Evolutionary conservation across 2,329 filamentous ascomycete species (phyloP).

Genomic region (Fusarium nisikadoi): DNA sequence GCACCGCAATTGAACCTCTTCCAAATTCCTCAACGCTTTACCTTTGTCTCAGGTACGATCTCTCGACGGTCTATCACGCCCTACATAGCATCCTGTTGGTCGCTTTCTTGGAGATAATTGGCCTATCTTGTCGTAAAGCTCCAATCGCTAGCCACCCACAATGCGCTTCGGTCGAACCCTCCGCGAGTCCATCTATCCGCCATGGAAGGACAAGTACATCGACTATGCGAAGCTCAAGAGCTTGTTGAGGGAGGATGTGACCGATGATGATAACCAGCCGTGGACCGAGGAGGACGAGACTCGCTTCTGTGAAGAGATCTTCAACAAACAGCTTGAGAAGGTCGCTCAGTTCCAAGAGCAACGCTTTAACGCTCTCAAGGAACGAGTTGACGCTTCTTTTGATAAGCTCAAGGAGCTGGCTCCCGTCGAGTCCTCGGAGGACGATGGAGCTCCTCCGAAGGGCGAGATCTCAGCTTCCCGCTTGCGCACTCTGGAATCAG

Average conservation of each 20-base stretch:
- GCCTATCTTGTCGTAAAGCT: not conserved
- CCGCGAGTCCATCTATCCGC: conserved; percentile 79
- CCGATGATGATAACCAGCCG: conserved; percentile 66
- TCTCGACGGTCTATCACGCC: not conserved
- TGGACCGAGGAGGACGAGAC: conserved; percentile 98
- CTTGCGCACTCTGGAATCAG: conserved; percentile 77
- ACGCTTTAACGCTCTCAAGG: conserved; percentile 70
- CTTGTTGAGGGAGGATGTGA: conserved; percentile 81
- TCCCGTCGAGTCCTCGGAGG: conserved; percentile 53
- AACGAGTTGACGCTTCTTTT: conserved; percentile 65
- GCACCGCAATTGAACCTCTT: conserved; percentile 13
- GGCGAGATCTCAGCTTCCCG: conserved; percentile 60
- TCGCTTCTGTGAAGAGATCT: conserved; percentile 91
- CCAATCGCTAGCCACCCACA: conserved; percentile 6
- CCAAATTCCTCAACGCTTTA: not conserved
- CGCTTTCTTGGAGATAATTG: conserved; percentile 16
- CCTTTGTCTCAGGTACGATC: not conserved
- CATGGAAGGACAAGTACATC: conserved; percentile 95
- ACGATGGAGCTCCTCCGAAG: conserved; percentile 64
- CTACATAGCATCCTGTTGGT: not conserved
- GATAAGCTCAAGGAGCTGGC: conserved; percentile 84
- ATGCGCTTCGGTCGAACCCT: conserved; percentile 98
- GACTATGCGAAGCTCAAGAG: conserved; percentile 94
- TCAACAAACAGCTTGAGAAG: conserved; percentile 95
- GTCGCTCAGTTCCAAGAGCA: conserved; percentile 89